Base-by-base conservation (phyloP, 176 grass and related monocot species). In the Themeda triandra region DNA sequence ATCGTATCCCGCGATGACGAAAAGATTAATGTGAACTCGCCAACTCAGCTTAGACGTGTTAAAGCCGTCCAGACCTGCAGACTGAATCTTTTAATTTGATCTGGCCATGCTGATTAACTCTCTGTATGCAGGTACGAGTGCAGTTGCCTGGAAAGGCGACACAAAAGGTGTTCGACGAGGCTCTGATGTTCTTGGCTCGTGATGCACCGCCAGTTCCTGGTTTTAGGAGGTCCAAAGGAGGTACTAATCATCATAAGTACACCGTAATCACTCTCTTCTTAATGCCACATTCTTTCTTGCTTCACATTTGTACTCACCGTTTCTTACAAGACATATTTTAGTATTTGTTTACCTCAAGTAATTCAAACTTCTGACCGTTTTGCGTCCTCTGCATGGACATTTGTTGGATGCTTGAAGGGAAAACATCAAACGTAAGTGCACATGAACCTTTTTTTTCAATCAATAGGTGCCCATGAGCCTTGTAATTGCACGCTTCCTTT, bases 151-250 rank as follows among this genome's bases (percentile, higher is more conserved):
- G 89, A 24, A 89, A 95, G 77, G 83, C 62, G 14, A 92, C 93
- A 17, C 90, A 92, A 6, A 92, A 88, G 58, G 90, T 85, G 32
- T 92, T 90, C 63, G 90, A 90, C 75, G 72, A 81, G 37, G 75
- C 88, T 45, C 59, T 95, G 71, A 70, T 30, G 32, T 82, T 87
- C 72, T 66, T 95, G 71, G 85, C 86, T 70, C 83, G 90, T 33
- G 91, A 92, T 40, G 88, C 90, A 30, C 93, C 90, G 3, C 90
- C 88, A 4, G 84, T 95, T 84, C 93, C 90, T 33, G 90, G 93
- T 62, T 95, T 95, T 46, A 91, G 93, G 11, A 92, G 59, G 90
- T 90, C 81, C 64, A 95, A 95, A 75, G 93, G 90, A 90, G 93
- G 90, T 95, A 87, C 40, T 59, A 13, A 63, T 46, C 27, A 6